These are phyloP conservation scores for Lachnum nothofagi DNA, from an alignment of 2,329 filamentous ascomycete species.

Conservation along the genomic window DNA sequence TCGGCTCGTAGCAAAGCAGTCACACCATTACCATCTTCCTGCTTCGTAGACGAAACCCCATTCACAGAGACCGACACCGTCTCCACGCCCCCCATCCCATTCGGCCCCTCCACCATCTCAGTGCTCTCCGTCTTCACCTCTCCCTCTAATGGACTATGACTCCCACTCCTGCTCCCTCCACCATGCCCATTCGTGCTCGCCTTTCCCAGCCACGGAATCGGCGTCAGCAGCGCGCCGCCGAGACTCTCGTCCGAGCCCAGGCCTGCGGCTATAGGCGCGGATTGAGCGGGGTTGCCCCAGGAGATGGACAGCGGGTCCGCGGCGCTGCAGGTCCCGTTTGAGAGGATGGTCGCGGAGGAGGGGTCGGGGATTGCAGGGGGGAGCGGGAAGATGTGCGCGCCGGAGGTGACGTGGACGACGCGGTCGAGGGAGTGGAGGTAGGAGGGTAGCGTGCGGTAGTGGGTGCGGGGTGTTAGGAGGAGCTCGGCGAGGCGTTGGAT, in stretches of 20 bases:
- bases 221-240: slow-evolving; percentile 84
- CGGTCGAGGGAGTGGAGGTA: slow-evolving; percentile 90
- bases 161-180: slow-evolving; percentile 32
- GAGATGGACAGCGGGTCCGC: slow-evolving; percentile 38
- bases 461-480: slow-evolving; percentile 65
- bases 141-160: slow-evolving; percentile 44
- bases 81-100: slow-evolving; percentile 73
- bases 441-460: slow-evolving; percentile 76
- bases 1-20: slow-evolving; percentile 29
- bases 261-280: slow-evolving; percentile 36
- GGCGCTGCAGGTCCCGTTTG: slow-evolving; percentile 53
- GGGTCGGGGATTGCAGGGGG: slow-evolving; percentile 60
- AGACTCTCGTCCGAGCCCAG: slow-evolving; percentile 83
- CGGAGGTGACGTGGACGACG: slow-evolving; percentile 82
- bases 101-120: slow-evolving; percentile 75
- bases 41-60: slow-evolving; percentile 49
- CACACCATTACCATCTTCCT: slow-evolving; percentile 15
- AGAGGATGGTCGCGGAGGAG: slow-evolving; percentile 47
- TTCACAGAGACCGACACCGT: slow-evolving; percentile 74
- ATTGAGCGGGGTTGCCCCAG: slow-evolving; percentile 44
- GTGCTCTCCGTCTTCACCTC: slow-evolving; percentile 69
- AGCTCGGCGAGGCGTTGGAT: slow-evolving; percentile 89
- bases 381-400: slow-evolving; percentile 74
- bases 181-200: too few relatives aligned
- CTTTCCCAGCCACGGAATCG: slow-evolving; percentile 78